Evolutionary conservation across 1,284 basidiomycete species (phyloP), one percentile per base, ranked within the genome.

Genomic region (Cutaneotrichosporon curvatum): DNA sequence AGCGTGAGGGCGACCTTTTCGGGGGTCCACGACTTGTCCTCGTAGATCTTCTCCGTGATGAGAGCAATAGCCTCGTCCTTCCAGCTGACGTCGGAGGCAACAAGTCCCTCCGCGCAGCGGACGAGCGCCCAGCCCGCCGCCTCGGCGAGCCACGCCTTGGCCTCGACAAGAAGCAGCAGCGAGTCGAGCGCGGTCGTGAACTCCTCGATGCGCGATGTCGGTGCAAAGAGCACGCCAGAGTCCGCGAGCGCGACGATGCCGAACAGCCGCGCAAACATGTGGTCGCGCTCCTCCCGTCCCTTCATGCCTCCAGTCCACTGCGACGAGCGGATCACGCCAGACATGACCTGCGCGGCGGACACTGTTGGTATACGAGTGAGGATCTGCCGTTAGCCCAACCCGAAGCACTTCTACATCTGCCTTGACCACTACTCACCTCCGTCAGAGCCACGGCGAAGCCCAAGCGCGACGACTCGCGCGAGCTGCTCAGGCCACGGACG

Each of bases 371-470:
- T 78, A 37, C 84, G 79, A 18, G 84, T 81, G 30, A 97, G 74
- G 2, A 97, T 77, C 89, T 94, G 52, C 6, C 21, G 28, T 39
- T 37, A 37, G 49, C 34, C n/a, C 19, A 2, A 19, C 19, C 34
- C 30, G 4, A 23, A 14, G 2, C 28, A 10, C 35, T 15, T 75
- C 81, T 56, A n/a, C n/a, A n/a, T 19, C 19, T 2, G 23, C 19
- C 34, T 30, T 8, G 21, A 14, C 2, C 28, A 10, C 35, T 15
- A 75, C 81, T 56, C 62, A 91, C 90, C 77, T 96, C 92, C 1
- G 94, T 91, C 57, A 98, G 75, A 16, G 91, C 89, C 36, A 97
- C 92, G 8, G 92, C 88, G 66, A 97, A 98, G 12, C 94, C 94
- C 30, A 95, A 74, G 56, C 94, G 75, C 65, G 89, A 91, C 70